These are phyloP conservation scores for Hydnomerulius pinastri DNA, from an alignment of 768 basidiomycete species.

Conservation along the genomic window DNA sequence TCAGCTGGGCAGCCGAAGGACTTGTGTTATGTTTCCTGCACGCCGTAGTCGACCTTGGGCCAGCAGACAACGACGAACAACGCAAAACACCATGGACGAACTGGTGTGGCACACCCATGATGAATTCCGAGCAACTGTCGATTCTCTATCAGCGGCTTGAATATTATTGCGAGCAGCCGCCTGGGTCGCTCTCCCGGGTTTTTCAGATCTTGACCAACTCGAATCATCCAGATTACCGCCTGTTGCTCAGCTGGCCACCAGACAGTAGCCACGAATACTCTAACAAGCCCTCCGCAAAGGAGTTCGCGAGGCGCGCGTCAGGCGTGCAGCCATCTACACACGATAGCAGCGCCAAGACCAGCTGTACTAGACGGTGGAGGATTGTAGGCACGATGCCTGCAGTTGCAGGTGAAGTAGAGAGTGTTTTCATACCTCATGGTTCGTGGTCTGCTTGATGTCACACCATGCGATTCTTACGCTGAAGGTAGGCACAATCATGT, in stretches of 20 bases:
- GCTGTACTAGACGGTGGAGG: slow-evolving; percentile 83
- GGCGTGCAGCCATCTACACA: slow-evolving; percentile 57
- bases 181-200: slow-evolving; percentile 56
- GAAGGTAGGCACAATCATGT: slow-evolving; percentile 37
- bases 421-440: slow-evolving; percentile 92
- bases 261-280: slow-evolving; percentile 46
- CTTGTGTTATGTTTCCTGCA: slow-evolving; percentile 90
- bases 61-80: slow-evolving; percentile 72
- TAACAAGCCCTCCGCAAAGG: slow-evolving; percentile 43
- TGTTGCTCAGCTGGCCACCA: slow-evolving; percentile 79
- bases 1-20: slow-evolving; percentile 86
- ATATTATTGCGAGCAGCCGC: slow-evolving; percentile 52
- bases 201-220: slow-evolving; percentile 77
- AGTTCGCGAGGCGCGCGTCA: slow-evolving; percentile 61
- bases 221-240: slow-evolving; percentile 46
- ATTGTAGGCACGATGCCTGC: slow-evolving; percentile 66
- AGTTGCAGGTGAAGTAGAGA: slow-evolving; percentile 69
- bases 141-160: slow-evolving; percentile 61
- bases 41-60: slow-evolving; percentile 71
- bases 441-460: slow-evolving; percentile 41
- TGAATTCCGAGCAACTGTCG: slow-evolving; percentile 58
- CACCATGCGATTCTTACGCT: slow-evolving; percentile 29
- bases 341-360: slow-evolving; percentile 76
- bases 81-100: slow-evolving; percentile 80
- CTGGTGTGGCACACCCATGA: slow-evolving; percentile 80